Base-by-base conservation (phyloP, 352 stramenopile genomes). In the Phytophthora litchii region DNA sequence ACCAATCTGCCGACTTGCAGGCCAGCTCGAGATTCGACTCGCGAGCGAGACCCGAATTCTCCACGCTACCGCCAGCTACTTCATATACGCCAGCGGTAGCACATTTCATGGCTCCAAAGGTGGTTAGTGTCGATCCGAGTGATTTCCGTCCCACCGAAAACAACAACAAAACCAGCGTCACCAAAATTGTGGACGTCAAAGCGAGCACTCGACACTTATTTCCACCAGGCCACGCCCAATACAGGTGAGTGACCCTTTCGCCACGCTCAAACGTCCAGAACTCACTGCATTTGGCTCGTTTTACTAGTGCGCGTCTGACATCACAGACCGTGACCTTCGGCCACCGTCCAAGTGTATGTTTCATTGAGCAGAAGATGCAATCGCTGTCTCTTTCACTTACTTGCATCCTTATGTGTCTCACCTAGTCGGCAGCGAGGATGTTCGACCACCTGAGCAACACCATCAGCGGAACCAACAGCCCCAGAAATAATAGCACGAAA, bases 401-500 rank as follows among this genome's bases (percentile, higher is more conserved):
- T 41, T 37, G 37, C 11, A 58, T 60, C 34, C 21, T 23, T 36
- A 2, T 53, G 31, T 63, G 27, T 4, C 14, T 19, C 11, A 47
- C 66, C 7, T 55, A 91, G 78, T 92, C 84, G 5, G 84, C 82
- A 0, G 74, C 82, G 1, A 75, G 82, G 11, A 83, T 91, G 76
- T 94, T 89, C 49, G 70, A 91, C 25, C 80, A 83, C 4, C 37
- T 85, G 8, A 88, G 76, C 23, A 78, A 73, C 59, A 58, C 40
- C 14, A 21, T 76, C 45, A 56, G 67, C 35, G 51, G 48, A 38
- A 43, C 40, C 25, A 60, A 67, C 1, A 69, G 46, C 52, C 60
- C 48, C 21, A 54, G 60, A 43, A 63, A 51, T 48, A 16, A 63
- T 64, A 14, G 51, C 54, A 40, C n/a, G 14, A 66, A 67, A 31